Evolutionary conservation across 306 rosid genomes (phyloP), one percentile per base, ranked within the genome.

Genomic region (Gillenia trifoliata): DNA sequence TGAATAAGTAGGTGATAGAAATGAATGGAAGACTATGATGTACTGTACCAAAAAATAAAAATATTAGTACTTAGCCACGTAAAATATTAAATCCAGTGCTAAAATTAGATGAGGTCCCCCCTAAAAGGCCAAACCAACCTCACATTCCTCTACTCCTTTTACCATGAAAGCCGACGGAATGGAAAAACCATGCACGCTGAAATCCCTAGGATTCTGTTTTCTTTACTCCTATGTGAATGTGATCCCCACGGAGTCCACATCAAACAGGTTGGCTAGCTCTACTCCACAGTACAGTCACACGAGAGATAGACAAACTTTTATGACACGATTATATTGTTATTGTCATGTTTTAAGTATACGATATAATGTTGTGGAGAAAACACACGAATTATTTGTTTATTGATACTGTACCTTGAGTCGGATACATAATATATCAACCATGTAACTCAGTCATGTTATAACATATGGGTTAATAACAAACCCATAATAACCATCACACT

Each of bases 231-330:
- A 36, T 4, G 52, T 15, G 52, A 45, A 63, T 62, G 34, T 79
- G 28, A 41, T 28, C 64, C 83, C 50, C 47, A 29, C 23, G 38
- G 77, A 64, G 41, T 72, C 68, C 70, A 29, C 77, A 66, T 76
- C 71, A 54, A 9, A 54, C 28, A 54, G 60, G 28, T 54, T 54
- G 60, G 60, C 28, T 45, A 11, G 26, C 61, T 45, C n/a, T 26
- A 12, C 64, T 26, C 20, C 29, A 13, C 52, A 0, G 52, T 45
- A 45, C 20, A 59, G 3, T 59, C 49, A 47, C 66, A 56, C 12
- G 52, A 45, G 52, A 45, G 20, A 45, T 16, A 15, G 7, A 43
- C 13, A 19, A 45, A 45, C 8, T 45, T 45, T 0, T 45, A 45
- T 15, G 52, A 15, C 52, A 45, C 0, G 20, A 45, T 45, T 15